Base-by-base conservation (phyloP, 495 filamentous ascomycete genomes). In the Chaetomidium leptoderma region DNA sequence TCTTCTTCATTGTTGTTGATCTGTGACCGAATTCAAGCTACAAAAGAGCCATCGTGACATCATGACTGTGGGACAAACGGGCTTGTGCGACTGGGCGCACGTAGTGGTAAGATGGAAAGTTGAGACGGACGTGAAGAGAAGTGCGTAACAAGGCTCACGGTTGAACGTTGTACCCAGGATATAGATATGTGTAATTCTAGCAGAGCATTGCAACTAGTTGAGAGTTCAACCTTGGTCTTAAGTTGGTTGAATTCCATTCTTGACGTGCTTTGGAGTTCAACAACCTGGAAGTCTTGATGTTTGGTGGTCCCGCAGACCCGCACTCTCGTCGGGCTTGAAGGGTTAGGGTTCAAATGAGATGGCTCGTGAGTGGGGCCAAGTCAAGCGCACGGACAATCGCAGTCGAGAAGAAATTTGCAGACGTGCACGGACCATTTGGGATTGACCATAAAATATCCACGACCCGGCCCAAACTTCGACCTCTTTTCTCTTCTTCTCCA, bases 401-500 rank as follows among this genome's bases (percentile, higher is more conserved):
- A 52, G 35, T 0, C 10, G 4, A 2, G 32, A 4, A 5, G 26
- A 26, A 47, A 47, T 55, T 69, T 47, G 59, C 57, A 59, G 24
- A 7, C 37, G 60, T 58, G 67, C 67, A 66, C 60, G 42, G 60
- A 59, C 63, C 65, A 58, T 1, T 13, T 7, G 2, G 0, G 7
- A 0, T 0, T 17, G 9, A 14, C 21, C 61, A 66, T 66, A 63
- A 59, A 62, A 39, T 4, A 14, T 23, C 26, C 30, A 13, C 17
- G 4, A 2, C 24, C 30, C 37, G 32, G 3, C 36, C 56, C 36
- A 37, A 23, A 4, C 29, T 58, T 57, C 23, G 35, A 52, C 39
- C 48, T 55, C 30, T 26, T 48, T 26, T 62, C 55, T 55, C 61
- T 62, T 58, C 65, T 21, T 61, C 46, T 48, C 59, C 62, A 71